A percentile compares a stretch with the other conserved stretches of the same genome.
phyloP scores from a whole-genome alignment of 2,329 filamentous ascomycete genomes.

The Botrytis aclada region DNA sequence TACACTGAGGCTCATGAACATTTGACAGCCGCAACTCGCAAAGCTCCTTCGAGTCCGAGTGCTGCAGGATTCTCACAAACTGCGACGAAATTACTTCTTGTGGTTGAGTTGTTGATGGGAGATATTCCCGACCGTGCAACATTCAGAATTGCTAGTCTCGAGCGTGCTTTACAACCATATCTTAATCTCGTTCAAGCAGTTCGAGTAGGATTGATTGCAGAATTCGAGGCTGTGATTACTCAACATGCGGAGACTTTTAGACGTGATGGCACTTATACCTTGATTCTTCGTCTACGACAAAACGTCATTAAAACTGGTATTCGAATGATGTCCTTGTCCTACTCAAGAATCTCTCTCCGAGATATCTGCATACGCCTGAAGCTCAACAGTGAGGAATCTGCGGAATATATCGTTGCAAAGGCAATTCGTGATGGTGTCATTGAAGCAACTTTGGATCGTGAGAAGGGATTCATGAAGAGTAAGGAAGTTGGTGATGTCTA shows the following conservation, averaged over 20 bases:
- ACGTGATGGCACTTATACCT: slow-evolving; percentile 89
- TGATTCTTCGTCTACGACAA: slow-evolving; percentile 90
- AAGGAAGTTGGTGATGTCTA: slow-evolving; percentile 96
- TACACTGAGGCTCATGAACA: slow-evolving; percentile 98
- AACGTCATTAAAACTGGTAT: slow-evolving; percentile 99
- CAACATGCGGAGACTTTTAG: slow-evolving; percentile 81
- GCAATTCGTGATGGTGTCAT: slow-evolving; percentile 97
- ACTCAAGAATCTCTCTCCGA: slow-evolving; percentile 92
- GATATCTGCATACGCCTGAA: slow-evolving; percentile 97
- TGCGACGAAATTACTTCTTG: slow-evolving; percentile 91
- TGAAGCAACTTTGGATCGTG: slow-evolving; percentile 88
- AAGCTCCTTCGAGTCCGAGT: slow-evolving; percentile 84
- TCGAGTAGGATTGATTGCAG: slow-evolving; percentile 91
- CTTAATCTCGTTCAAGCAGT: slow-evolving; percentile 92
- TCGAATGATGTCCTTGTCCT: slow-evolving; percentile 97
- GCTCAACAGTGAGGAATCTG: slow-evolving; percentile 91
- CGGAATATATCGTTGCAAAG: slow-evolving; percentile 98
- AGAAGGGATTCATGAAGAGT: slow-evolving; percentile 97
- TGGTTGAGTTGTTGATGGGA: slow-evolving; percentile 96
- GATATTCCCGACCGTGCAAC: slow-evolving; percentile 94
- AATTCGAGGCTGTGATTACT: slow-evolving; percentile 84
- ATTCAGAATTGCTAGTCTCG: slow-evolving; percentile 85
- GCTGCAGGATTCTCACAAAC: slow-evolving; percentile 95
- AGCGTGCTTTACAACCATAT: slow-evolving; percentile 86
- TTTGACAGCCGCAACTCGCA: slow-evolving; percentile 87